Evolutionary conservation across 2,329 filamentous ascomycete genomes (phyloP).

Genomic region (Microcera coccophila): DNA sequence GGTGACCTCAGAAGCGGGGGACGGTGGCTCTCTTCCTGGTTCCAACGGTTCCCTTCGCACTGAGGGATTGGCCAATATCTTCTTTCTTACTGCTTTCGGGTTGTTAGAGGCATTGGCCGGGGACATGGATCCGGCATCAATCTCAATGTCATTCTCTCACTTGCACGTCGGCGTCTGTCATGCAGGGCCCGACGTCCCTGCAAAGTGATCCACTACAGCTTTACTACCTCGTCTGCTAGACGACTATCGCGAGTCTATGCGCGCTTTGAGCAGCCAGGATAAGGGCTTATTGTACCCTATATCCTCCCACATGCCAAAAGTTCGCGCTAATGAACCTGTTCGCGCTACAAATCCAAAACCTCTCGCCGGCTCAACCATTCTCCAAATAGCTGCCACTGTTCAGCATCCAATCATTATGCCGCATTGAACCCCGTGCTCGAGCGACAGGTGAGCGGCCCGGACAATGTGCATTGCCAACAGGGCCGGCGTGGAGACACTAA

Average conservation of each 20-base stretch:
- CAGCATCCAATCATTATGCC: conserved; percentile 28
- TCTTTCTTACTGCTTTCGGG: neutral
- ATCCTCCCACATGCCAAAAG: conserved; percentile 3
- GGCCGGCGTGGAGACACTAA: neutral
- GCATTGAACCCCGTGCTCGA: conserved; percentile 31
- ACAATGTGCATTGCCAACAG: neutral
- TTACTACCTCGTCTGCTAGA: neutral
- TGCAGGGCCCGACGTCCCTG: neutral
- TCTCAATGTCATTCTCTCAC: neutral
- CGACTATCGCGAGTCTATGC: neutral
- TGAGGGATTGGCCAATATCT: no score
- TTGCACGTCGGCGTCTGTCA: neutral
- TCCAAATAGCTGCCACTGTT: conserved; percentile 9
- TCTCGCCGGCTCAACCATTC: conserved; percentile 6
- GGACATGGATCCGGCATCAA: neutral
- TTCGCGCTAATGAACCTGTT: conserved; percentile 21
- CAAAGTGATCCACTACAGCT: neutral
- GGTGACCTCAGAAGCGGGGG: neutral
- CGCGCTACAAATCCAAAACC: conserved; percentile 6
- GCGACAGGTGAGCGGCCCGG: conserved; percentile 23
- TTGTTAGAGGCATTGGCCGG: no score
- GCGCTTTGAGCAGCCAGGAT: neutral
- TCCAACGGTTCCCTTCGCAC: no score
- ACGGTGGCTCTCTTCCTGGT: neutral
- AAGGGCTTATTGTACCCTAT: conserved; percentile 1